Percentiles rank a stretch among this genome's conserved stretches.
Evolutionary conservation across 2,329 filamentous ascomycete genomes (phyloP).

Genomic region (Hansfordia pulvinata): DNA sequence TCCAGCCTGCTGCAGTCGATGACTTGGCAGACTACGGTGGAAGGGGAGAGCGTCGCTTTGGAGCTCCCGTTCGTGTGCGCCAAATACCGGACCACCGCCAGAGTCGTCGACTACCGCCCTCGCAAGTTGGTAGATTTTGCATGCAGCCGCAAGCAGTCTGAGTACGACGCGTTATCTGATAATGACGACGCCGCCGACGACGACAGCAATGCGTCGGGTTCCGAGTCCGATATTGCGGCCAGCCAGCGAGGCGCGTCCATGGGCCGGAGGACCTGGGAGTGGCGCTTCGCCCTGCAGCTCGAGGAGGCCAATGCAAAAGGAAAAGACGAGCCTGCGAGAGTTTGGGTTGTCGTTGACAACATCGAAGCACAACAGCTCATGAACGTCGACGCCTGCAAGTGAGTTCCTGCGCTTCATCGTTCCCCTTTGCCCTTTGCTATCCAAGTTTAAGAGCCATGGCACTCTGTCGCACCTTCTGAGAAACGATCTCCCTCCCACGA

Average conservation of each 20-base stretch:
- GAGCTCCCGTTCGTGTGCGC: constrained; percentile 61
- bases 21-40: constrained; percentile 26
- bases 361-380: constrained; percentile 32
- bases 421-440: not conserved
- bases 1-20: constrained; percentile 24
- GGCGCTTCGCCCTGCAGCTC: constrained; percentile 69
- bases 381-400: constrained; percentile 32
- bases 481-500: too few relatives aligned
- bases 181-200: constrained; percentile 15
- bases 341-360: constrained; percentile 60
- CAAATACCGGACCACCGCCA: constrained; percentile 55
- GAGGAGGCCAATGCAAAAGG: constrained; percentile 45
- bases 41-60: constrained; percentile 20
- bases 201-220: constrained; percentile 13
- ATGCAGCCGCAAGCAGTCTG: constrained; percentile 24
- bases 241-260: constrained; percentile 11
- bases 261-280: constrained; percentile 50
- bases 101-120: constrained; percentile 76
- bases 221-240: too few relatives aligned
- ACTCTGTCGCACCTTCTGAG: too few relatives aligned
- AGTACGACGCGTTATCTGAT: constrained; percentile 37
- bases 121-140: constrained; percentile 59
- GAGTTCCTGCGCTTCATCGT: constrained; percentile 2
- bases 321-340: constrained; percentile 24
- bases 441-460: constrained; percentile 1